Evolutionary conservation across 148 eudicot genomes (phyloP).

Genomic region (Spergularia bocconei): DNA sequence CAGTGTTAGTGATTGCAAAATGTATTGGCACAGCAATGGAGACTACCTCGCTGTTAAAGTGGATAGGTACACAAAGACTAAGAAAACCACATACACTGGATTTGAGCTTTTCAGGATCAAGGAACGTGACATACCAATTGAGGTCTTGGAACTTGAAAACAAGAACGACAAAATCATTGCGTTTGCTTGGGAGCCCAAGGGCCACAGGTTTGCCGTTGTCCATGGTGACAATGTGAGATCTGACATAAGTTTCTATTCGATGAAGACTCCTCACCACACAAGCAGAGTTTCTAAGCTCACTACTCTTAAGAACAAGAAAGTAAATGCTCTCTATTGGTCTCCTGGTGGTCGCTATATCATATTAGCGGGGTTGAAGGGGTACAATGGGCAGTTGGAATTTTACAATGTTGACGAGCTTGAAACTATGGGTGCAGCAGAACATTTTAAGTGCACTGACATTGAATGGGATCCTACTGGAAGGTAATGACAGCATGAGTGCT

Average conservation of each 20-base stretch:
- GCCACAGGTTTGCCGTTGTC: constrained; percentile 89
- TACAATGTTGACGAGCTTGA: constrained; percentile 96
- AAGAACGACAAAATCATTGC: constrained; percentile 93
- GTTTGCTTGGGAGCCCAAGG: constrained; percentile 99
- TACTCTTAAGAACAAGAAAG: constrained; percentile 85
- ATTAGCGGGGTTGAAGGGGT: constrained; percentile 85
- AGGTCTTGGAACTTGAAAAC: constrained; percentile 91
- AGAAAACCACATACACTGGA: constrained; percentile 94
- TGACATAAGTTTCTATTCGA: constrained; percentile 81
- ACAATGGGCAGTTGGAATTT: constrained; percentile 94
- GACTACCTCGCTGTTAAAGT: constrained; percentile 93
- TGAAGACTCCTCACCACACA: constrained; percentile 58
- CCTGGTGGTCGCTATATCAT: constrained; percentile 76
- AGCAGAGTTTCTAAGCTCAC: constrained; percentile 82
- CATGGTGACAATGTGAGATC: constrained; percentile 93
- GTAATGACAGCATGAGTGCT: constrained; percentile 30
- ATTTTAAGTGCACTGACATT: constrained; percentile 76
- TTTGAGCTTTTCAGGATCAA: constrained; percentile 96
- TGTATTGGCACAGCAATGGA: constrained; percentile 98
- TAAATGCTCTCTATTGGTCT: constrained; percentile 95
- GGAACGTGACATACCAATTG: constrained; percentile 94
- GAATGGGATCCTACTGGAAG: constrained; percentile 99
- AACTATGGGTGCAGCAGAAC: constrained; percentile 93
- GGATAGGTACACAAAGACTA: constrained; percentile 88
- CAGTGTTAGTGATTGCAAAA: constrained; percentile 95